Base-by-base conservation (phyloP, 805 yeast species). In the Starmera dryadoides region DNA sequence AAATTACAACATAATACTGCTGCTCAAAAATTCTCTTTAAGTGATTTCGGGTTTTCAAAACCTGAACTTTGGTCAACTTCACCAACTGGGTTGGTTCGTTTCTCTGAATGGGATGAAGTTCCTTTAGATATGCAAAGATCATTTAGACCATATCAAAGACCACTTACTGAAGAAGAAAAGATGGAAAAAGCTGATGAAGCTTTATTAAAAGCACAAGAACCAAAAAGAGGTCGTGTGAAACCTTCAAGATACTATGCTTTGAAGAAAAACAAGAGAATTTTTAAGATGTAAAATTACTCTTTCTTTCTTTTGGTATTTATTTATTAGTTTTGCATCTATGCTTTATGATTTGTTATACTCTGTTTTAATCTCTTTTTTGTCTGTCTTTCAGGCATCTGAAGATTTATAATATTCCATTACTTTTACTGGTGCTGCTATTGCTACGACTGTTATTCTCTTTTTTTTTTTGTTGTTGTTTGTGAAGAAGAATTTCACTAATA, bases 41-140 rank as follows among this genome's bases (percentile, higher is more conserved):
- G 19, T n/a, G 22, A 19, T 12, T 20, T 32, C 15, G 26, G 25
- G 11, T 30, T 30, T 17, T 12, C 11, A 7, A 21, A 20, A 6
- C 23, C 22, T 18, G 18, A 21, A n/a, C 12, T 32, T 21, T 32
- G 34, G 34, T 14, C 34, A 19, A 9, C 14, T 32, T 32, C 34
- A 7, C 23, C 34, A 14, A 32, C 34, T 4, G 34, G 34, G 4
- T 19, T 19, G 15, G 15, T 19, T 14, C 15, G 14, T 19, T 21
- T n/a, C 17, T 7, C 12, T 32, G 34, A 32, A 19, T 32, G 34
- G 34, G 34, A 32, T 3, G 10, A 32, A 21, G 34, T 32, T 4
- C 34, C 22, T 9, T 16, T 16, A 15, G 58, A 58, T 8, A 49
- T 58, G 8, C 47, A 52, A 5, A 50, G 47, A 8, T n/a, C n/a